phyloP scores from a whole-genome alignment of 2,329 filamentous ascomycete species.

The Mollisiaceae sp. region DNA sequence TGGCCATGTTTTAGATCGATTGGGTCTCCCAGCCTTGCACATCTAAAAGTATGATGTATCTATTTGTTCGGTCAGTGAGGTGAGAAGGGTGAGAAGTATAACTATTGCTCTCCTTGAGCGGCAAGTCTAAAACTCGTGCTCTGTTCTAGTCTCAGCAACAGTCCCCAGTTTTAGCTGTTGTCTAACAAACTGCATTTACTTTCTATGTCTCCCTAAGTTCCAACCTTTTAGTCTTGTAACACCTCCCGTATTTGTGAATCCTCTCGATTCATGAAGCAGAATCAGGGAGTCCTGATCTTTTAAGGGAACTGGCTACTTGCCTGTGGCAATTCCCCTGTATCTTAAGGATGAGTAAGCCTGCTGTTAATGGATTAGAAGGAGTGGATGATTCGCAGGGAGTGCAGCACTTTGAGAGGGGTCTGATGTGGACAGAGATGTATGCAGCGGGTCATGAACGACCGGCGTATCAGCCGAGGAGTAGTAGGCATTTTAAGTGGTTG shows the following conservation, averaged over 20 bases:
- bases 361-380: conserved; percentile 35
- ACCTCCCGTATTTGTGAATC: neutral
- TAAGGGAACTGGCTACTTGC: neutral
- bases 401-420: conserved; percentile 44
- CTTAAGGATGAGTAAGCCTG: neutral
- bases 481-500: conserved; percentile 44
- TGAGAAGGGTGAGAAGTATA: neutral
- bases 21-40: neutral
- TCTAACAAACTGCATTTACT: too few species aligned
- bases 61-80: neutral
- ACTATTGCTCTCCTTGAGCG: neutral
- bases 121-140: neutral
- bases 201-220: too few species aligned
- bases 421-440: conserved; percentile 45
- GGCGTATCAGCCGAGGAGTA: conserved; percentile 42
- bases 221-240: neutral
- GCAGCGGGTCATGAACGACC: conserved; percentile 45
- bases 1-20: neutral
- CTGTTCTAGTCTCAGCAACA: neutral
- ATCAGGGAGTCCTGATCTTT: neutral
- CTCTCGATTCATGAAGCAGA: neutral
- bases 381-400: conserved; percentile 57
- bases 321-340: neutral
- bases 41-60: neutral
- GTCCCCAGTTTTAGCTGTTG: neutral